Percentiles rank a stretch among this genome's conserved stretches.
phyloP scores from a whole-genome alignment of 805 yeast species.

The Yamadazyma phyllophila region DNA sequence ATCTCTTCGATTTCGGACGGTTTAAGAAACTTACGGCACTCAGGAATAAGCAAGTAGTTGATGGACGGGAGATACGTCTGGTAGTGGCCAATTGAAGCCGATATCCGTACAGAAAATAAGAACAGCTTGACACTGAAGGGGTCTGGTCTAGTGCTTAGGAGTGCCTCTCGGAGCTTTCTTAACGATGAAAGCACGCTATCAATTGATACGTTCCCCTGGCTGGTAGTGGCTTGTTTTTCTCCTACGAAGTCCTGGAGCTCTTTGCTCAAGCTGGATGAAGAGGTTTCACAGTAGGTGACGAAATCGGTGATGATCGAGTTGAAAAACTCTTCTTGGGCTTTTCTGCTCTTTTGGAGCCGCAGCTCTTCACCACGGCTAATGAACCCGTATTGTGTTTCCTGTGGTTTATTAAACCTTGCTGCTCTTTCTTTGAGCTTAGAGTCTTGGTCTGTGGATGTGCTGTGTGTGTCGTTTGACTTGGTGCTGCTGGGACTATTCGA shows the following conservation, averaged over 20 bases:
- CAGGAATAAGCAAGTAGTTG: constrained; percentile 25
- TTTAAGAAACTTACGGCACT: constrained; percentile 16
- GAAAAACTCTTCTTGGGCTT: constrained; percentile 42
- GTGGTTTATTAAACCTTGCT: constrained; percentile 6
- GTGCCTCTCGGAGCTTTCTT: constrained; percentile 56
- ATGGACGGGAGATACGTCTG: constrained; percentile 56
- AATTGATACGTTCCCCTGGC: constrained; percentile 11
- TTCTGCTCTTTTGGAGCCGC: constrained; percentile 43
- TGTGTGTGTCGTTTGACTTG: not conserved
- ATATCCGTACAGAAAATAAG: constrained; percentile 45
- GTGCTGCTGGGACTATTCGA: too few relatives aligned
- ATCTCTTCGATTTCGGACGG: constrained; percentile 38
- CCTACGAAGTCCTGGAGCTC: not conserved
- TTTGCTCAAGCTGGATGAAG: constrained; percentile 3
- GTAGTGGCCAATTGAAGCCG: constrained; percentile 46
- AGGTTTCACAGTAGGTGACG: constrained; percentile 25
- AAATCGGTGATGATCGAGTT: constrained; percentile 31
- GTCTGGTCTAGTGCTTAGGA: constrained; percentile 37
- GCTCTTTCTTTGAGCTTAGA: constrained; percentile 6
- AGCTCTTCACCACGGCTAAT: constrained; percentile 60
- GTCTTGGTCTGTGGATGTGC: not conserved
- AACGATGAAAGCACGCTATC: constrained; percentile 29
- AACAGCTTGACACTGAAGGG: constrained; percentile 46
- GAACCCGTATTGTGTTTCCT: constrained; percentile 40
- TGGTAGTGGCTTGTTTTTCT: not conserved